phyloP scores from a whole-genome alignment of 2,329 filamentous ascomycete genomes.

The Aspergillus tubingensis region DNA sequence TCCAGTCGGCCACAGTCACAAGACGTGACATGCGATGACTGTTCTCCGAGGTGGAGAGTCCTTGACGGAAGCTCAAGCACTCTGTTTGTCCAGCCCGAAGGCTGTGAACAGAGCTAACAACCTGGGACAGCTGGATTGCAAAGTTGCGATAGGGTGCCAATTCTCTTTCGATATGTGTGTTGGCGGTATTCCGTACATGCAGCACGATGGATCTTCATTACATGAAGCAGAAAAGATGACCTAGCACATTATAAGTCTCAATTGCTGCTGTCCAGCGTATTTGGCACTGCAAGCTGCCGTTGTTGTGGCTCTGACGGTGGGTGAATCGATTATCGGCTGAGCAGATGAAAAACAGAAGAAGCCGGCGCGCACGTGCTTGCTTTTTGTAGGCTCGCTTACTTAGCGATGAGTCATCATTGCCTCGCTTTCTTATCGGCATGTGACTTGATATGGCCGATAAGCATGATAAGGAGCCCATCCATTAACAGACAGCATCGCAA shows the following conservation, averaged over 20 bases:
- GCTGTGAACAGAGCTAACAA: slow-evolving; percentile 10
- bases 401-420: slow-evolving; percentile 6
- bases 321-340: neutral
- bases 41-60: slow-evolving; percentile 39
- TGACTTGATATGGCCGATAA: neutral
- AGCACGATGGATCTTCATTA: too few species aligned
- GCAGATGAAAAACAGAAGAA: neutral
- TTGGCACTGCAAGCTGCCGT: neutral
- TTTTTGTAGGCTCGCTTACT: neutral
- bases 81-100: slow-evolving; percentile 5
- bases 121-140: slow-evolving; percentile 40
- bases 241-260: neutral
- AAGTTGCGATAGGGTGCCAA: slow-evolving; percentile 28
- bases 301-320: neutral
- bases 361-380: neutral
- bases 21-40: slow-evolving; percentile 42
- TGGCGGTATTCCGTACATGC: neutral
- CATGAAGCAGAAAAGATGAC: neutral
- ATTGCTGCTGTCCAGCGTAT: neutral
- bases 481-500: too few species aligned
- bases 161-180: neutral
- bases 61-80: slow-evolving; percentile 21
- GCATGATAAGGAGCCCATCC: neutral
- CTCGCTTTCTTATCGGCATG: slow-evolving; percentile 6
- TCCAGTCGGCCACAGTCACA: slow-evolving; percentile 46